These are phyloP conservation scores for Aspergillus pseudoterreus DNA, from an alignment of 2,329 filamentous ascomycete species.

Conservation along the genomic window DNA sequence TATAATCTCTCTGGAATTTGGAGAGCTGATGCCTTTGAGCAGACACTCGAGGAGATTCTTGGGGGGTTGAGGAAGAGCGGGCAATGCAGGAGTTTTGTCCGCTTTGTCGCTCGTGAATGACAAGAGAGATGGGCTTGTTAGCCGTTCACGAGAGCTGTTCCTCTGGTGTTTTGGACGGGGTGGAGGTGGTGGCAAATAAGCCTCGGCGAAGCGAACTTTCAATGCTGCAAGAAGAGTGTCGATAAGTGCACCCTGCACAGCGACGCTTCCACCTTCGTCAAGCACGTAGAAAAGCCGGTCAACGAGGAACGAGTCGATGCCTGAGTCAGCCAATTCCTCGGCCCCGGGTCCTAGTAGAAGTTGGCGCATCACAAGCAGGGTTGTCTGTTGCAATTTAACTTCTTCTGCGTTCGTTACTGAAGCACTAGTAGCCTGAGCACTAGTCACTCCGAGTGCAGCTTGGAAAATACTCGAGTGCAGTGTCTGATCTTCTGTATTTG, in stretches of 20 bases:
- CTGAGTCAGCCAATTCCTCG: slow-evolving; percentile 40
- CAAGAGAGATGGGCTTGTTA: slow-evolving; percentile 39
- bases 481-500: slow-evolving; percentile 24
- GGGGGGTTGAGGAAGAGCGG: slow-evolving; percentile 43
- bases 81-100: slow-evolving; percentile 33
- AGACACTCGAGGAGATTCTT: slow-evolving; percentile 76
- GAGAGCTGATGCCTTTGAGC: slow-evolving; percentile 72
- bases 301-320: slow-evolving; percentile 68
- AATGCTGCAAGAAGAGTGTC: slow-evolving; percentile 73
- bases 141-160: slow-evolving; percentile 36
- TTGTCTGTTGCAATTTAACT: slow-evolving; percentile 66
- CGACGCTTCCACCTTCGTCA: slow-evolving; percentile 56
- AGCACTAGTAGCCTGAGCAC: slow-evolving; percentile 14
- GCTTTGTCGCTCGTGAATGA: slow-evolving; percentile 45
- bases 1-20: slow-evolving; percentile 69
- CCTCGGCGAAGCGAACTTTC: slow-evolving; percentile 52
- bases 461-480: slow-evolving; percentile 34
- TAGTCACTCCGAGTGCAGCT: slow-evolving; percentile 26
- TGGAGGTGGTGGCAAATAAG: slow-evolving; percentile 30
- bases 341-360: slow-evolving; percentile 38
- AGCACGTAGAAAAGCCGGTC: slow-evolving; percentile 63
- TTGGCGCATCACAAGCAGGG: slow-evolving; percentile 61
- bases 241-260: slow-evolving; percentile 72
- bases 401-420: slow-evolving; percentile 47
- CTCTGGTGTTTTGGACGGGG: slow-evolving; percentile 32